These are phyloP conservation scores for Melocanna baccifera DNA, from an alignment of 176 grass and related monocot species.

Conservation along the genomic window DNA sequence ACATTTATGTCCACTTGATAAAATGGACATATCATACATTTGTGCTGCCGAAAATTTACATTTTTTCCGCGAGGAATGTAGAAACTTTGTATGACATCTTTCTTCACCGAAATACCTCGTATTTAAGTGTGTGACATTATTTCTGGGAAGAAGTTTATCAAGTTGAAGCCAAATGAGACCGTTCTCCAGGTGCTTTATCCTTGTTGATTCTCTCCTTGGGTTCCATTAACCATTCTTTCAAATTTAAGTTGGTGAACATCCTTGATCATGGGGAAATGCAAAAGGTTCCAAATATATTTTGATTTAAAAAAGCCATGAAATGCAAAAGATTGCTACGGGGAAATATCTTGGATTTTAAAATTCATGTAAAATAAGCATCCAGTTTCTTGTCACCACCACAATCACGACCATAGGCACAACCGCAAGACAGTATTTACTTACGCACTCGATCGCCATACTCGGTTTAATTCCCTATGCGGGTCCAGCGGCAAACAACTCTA, in stretches of 20 bases:
- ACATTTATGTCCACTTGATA: too few relatives aligned
- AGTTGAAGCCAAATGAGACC: constrained; percentile 86
- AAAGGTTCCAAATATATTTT: constrained; percentile 12
- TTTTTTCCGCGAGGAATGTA: too few relatives aligned
- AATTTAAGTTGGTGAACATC: constrained; percentile 4
- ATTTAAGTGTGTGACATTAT: too few relatives aligned
- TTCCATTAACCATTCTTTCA: constrained; percentile 5
- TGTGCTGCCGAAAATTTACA: too few relatives aligned
- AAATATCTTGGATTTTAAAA: background rate
- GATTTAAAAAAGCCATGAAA: background rate
- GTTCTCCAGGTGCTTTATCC: constrained; percentile 73
- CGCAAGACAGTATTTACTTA: background rate
- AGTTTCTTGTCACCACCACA: background rate
- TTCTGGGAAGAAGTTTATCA: constrained; percentile 95
- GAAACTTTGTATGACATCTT: too few relatives aligned
- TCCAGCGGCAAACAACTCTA: constrained; percentile 90
- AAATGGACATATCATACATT: too few relatives aligned
- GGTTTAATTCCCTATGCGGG: constrained; percentile 46
- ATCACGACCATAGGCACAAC: background rate
- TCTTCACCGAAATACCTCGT: too few relatives aligned
- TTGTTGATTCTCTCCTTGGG: constrained; percentile 13
- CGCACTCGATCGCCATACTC: background rate
- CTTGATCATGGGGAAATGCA: background rate
- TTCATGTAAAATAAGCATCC: background rate
- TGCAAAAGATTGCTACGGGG: background rate